phyloP scores from a whole-genome alignment of 208 protist species.

The Naegleria lovaniensis region DNA sequence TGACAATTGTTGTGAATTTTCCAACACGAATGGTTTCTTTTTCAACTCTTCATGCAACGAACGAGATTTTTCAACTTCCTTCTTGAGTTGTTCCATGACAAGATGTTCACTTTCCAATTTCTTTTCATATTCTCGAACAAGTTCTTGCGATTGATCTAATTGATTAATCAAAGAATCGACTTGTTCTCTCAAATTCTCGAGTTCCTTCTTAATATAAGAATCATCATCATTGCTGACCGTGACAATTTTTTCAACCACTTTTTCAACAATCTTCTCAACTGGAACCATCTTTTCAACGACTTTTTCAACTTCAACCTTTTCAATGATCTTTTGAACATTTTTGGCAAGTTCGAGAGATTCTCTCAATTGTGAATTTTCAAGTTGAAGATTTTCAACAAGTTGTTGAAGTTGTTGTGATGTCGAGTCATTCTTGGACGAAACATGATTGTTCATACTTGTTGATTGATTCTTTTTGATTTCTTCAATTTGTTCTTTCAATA shows the following conservation, averaged over 20 bases:
- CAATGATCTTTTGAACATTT: background rate
- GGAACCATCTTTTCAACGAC: background rate
- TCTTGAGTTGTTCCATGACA: background rate
- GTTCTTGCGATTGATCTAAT: background rate
- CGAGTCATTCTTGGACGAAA: no score
- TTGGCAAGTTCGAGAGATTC: background rate
- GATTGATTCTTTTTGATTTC: background rate
- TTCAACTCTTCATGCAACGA: background rate
- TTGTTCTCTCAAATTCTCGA: background rate
- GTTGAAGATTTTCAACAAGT: background rate
- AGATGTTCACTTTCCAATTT: background rate
- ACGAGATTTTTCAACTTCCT: background rate
- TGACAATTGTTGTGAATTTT: background rate
- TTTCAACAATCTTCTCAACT: background rate
- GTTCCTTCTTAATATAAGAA: background rate
- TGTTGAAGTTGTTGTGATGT: no score
- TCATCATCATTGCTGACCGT: background rate
- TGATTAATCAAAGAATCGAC: background rate
- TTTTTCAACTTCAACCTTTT: background rate
- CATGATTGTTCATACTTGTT: no score
- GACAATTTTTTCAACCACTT: background rate
- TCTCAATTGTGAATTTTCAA: background rate
- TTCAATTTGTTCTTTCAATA: background rate
- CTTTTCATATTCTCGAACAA: background rate
- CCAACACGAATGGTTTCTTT: no score